Percentiles rank a stretch among this genome's conserved stretches.
Conservation (phyloP, 768 basidiomycete genomes). For the Boletus speciosus region DNA sequence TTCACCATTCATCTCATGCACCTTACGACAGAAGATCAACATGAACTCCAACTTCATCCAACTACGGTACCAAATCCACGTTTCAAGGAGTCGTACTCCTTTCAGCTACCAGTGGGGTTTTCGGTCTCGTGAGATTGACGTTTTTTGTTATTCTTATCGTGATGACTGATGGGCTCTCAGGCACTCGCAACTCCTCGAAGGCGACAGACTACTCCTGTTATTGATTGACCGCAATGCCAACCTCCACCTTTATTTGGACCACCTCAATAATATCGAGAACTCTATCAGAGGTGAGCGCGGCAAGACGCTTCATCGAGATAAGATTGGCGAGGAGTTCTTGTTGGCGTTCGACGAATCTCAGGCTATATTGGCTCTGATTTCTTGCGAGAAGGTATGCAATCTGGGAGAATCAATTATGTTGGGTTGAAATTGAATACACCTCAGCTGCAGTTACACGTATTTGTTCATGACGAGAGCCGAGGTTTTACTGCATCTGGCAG, state of each 20-base stretch:
- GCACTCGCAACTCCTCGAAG: constrained; percentile 39
- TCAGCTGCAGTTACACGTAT: constrained; percentile 43
- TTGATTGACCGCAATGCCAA: constrained; percentile 32
- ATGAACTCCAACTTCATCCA: constrained; percentile 28
- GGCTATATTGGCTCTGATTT: constrained; percentile 45
- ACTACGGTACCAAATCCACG: constrained; percentile 21
- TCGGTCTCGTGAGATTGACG: constrained; percentile 21
- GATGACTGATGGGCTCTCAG: constrained; percentile 16
- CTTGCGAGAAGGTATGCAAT: constrained; percentile 38
- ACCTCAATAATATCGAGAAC: constrained; percentile 28
- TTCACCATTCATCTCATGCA: constrained; percentile 30
- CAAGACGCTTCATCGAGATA: constrained; percentile 41
- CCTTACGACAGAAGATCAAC: constrained; percentile 28
- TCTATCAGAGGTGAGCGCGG: constrained; percentile 32
- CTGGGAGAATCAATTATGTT: not conserved
- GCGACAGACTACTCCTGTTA: constrained; percentile 39
- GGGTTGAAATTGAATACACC: not conserved
- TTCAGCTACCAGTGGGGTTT: constrained; percentile 21
- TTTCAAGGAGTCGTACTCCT: constrained; percentile 25
- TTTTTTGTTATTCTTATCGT: not conserved
- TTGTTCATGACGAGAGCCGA: constrained; percentile 46
- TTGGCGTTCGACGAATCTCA: constrained; percentile 52
- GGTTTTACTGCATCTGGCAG: constrained; percentile 42
- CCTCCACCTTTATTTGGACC: constrained; percentile 39
- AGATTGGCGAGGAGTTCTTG: constrained; percentile 43